Conservation (phyloP, 2,329 filamentous ascomycete species). For the Sporothrix phasma region DNA sequence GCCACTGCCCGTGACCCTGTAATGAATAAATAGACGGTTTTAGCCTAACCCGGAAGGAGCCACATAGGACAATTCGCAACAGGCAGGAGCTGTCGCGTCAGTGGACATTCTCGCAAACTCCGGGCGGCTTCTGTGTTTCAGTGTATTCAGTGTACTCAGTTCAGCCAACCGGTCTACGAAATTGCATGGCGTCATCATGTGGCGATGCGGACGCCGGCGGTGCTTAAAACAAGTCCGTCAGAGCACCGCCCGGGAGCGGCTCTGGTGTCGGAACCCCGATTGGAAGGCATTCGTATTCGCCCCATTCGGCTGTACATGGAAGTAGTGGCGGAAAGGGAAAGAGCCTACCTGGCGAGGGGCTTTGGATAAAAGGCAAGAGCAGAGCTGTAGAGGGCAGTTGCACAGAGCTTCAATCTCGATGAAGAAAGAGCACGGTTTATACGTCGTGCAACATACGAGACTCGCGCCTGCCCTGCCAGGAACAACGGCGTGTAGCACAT, state of each 20-base stretch:
- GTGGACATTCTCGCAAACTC: constrained; percentile 6
- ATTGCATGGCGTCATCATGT: no score
- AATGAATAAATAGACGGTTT: neutral
- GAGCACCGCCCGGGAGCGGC: neutral
- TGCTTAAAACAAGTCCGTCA: neutral
- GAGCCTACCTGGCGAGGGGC: neutral
- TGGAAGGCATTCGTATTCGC: no score
- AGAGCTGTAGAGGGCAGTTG: neutral
- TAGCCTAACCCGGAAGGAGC: neutral
- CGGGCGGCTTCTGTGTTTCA: constrained; percentile 2
- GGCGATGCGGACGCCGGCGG: neutral
- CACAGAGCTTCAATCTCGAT: no score
- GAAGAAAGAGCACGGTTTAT: no score
- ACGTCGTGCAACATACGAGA: no score
- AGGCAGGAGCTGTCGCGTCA: neutral
- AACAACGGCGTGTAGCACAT: no score
- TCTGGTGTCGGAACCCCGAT: no score
- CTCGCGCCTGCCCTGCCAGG: no score
- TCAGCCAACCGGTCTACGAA: no score
- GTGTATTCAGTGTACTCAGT: no score
- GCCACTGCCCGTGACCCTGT: neutral
- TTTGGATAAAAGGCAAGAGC: neutral
- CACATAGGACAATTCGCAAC: neutral
- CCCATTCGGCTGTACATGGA: neutral
- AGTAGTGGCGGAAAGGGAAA: neutral